Evolutionary conservation across 805 yeast genomes (phyloP), one percentile per base, ranked within the genome.

Genomic region (Spathaspora boniae): DNA sequence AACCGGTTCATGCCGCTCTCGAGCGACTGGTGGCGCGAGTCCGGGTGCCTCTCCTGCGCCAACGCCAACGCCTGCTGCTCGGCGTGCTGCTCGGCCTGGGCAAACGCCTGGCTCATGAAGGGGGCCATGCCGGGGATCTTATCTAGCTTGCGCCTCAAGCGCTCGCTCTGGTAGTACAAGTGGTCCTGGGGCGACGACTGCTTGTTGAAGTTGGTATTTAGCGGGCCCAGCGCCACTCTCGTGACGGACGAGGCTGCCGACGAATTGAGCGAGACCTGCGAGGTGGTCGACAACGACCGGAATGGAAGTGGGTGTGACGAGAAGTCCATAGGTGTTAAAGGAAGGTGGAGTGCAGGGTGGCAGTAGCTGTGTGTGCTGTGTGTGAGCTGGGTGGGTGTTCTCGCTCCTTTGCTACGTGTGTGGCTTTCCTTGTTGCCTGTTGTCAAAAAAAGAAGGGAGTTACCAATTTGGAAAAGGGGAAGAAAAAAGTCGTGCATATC

Each of bases 11-110:
- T 9, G 9, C 24, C 33, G 16, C 21, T 16, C 21, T 20, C 14
- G 25, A 34, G 12, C 3, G 33, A 34, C 16, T 18, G 18, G 18
- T 20, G 16, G 4, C 4, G 3, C 11, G 9, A 7, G n/a, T 21
- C 18, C 16, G 20, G 29, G 11, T 28, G 16, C 18, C 25, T 52
- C 41, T 58, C 68, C 44, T 70, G 75, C 19, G 71, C 59, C 24
- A 70, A 52, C 3, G 68, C 62, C 43, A 70, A 58, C 1, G 88
- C 85, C 59, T 84, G 93, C 47, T 80, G 82, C 51, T 83, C 91
- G 30, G 85, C 76, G 32, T 78, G 62, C 22, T 72, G 75, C 51
- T 83, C 89, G 5, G 88, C 84, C 9, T 79, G 68, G 9, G 74
- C 65, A 53, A 72, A 74, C 2, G 91, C 89, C 24, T 77, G 62